These are phyloP conservation scores for Styphnolobium japonicum DNA, from an alignment of 306 rosid genomes.

Conservation along the genomic window DNA sequence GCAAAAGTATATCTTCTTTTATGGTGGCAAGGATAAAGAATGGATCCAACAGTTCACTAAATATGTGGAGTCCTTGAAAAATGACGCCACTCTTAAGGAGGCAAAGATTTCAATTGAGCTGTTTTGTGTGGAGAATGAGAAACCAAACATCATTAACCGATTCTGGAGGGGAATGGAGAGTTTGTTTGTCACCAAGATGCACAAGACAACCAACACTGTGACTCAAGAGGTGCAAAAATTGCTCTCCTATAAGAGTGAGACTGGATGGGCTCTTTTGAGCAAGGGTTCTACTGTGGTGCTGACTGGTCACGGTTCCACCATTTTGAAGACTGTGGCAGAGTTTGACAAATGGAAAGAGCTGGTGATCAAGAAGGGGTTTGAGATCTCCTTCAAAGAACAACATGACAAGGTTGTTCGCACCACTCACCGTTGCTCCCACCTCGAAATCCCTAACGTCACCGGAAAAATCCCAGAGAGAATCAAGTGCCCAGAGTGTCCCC, in stretches of 20 bases:
- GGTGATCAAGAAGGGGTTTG: conserved; percentile 31
- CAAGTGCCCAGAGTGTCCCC: conserved; percentile 53
- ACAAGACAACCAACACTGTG: not conserved
- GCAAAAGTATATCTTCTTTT: conserved; percentile 40
- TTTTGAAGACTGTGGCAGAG: conserved; percentile 40
- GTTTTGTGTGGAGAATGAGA: conserved; percentile 33
- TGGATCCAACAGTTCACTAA: conserved; percentile 50
- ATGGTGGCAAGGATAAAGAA: conserved; percentile 44
- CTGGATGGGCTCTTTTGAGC: conserved; percentile 50
- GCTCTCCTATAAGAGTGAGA: conserved; percentile 54
- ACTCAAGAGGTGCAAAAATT: conserved; percentile 49
- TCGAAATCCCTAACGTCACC: conserved; percentile 30
- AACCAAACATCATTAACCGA: conserved; percentile 17
- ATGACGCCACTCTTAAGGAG: conserved; percentile 37
- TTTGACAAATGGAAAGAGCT: conserved; percentile 44
- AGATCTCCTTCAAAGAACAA: conserved; percentile 21
- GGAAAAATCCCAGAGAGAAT: conserved; percentile 47
- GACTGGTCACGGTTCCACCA: conserved; percentile 37
- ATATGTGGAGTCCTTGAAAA: conserved; percentile 18
- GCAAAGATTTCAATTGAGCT: conserved; percentile 34
- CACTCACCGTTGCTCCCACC: conserved; percentile 24
- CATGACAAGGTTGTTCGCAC: conserved; percentile 15
- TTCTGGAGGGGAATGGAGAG: conserved; percentile 52
- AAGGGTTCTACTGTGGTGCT: conserved; percentile 40
- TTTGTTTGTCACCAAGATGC: conserved; percentile 35